phyloP scores from a whole-genome alignment of 2,329 filamentous ascomycete genomes.

The Ambrosiella beaveri region DNA sequence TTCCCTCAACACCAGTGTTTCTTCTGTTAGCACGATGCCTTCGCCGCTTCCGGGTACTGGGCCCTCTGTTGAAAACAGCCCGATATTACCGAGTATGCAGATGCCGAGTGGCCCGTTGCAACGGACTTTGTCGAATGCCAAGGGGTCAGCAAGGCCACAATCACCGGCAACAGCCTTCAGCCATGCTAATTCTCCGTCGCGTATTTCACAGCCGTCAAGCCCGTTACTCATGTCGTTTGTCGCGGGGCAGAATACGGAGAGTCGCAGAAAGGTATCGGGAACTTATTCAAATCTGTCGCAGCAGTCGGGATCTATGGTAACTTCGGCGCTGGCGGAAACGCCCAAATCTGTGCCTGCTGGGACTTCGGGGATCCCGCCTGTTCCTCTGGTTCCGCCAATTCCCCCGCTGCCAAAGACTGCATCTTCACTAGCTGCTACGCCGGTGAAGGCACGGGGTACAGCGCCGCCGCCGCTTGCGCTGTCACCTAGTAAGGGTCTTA shows the following conservation, averaged over 20 bases:
- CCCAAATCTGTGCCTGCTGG: conserved; percentile 21
- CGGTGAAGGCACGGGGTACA: conserved; percentile 37
- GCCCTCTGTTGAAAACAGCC: conserved; percentile 67
- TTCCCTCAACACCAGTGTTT: conserved; percentile 27
- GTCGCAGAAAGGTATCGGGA: conserved; percentile 76
- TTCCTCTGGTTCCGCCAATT: conserved; percentile 4
- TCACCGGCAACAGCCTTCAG: conserved; percentile 62
- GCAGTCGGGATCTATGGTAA: conserved; percentile 34
- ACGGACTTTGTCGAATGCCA: conserved; percentile 67
- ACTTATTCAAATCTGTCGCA: conserved; percentile 73
- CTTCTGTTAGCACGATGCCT: conserved; percentile 20
- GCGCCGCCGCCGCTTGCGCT: conserved; percentile 33
- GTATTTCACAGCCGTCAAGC: conserved; percentile 48
- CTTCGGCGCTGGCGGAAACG: background rate
- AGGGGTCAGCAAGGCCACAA: conserved; percentile 58
- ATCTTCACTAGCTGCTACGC: conserved; percentile 36
- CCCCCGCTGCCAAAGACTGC: conserved; percentile 16
- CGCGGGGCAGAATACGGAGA: conserved; percentile 61
- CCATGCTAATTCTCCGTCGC: conserved; percentile 47
- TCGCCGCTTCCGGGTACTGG: conserved; percentile 30
- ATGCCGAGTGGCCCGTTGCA: conserved; percentile 52
- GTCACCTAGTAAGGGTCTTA: conserved; percentile 46
- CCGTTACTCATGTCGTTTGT: conserved; percentile 95
- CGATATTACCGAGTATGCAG: conserved; percentile 40
- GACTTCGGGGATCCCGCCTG: conserved; percentile 26